Base-by-base conservation (phyloP, 371 early-diverging fungal genomes). In the Cokeromyces recurvatus region DNA sequence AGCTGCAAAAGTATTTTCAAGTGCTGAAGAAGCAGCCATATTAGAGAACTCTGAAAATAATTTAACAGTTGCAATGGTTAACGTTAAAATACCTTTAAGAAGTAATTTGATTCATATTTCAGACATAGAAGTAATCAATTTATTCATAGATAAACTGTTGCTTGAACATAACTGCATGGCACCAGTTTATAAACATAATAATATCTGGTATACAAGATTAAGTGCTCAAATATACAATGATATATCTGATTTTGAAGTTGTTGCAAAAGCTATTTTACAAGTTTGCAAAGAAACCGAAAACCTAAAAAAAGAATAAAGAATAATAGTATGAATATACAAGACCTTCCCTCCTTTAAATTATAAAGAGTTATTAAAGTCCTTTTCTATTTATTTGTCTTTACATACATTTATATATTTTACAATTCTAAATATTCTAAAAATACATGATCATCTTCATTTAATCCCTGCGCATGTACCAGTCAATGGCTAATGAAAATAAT, bases 401-500 rank as follows among this genome's bases (percentile, higher is more conserved):
- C n/a, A n/a, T n/a, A n/a, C n/a, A n/a, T n/a, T n/a, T n/a, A n/a
- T n/a, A n/a, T n/a, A n/a, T n/a, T n/a, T n/a, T n/a, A n/a, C n/a
- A n/a, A n/a, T n/a, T n/a, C n/a, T n/a, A n/a, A n/a, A n/a, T n/a
- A n/a, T n/a, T n/a, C n/a, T n/a, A n/a, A n/a, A n/a, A n/a, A n/a
- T n/a, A n/a, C n/a, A n/a, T n/a, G n/a, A n/a, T n/a, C n/a, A n/a
- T n/a, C n/a, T 22, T 38, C 10, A 20, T n/a, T 31, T 59, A 61
- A 46, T 61, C 57, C 27, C 62, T 43, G 34, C 38, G 52, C 62
- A 89, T 81, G 57, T 86, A 91, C 71, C 78, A 85, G 46, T 93
- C 93, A 51, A 93, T 91, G n/a, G 91, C 95, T 9, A 86, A 83
- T 17, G 92, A 91, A 61, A 97, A 97, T 14, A 93, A 92, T 2